These are phyloP conservation scores for Penicillium sp. DNA, from an alignment of 2,329 filamentous ascomycete genomes.

Conservation along the genomic window DNA sequence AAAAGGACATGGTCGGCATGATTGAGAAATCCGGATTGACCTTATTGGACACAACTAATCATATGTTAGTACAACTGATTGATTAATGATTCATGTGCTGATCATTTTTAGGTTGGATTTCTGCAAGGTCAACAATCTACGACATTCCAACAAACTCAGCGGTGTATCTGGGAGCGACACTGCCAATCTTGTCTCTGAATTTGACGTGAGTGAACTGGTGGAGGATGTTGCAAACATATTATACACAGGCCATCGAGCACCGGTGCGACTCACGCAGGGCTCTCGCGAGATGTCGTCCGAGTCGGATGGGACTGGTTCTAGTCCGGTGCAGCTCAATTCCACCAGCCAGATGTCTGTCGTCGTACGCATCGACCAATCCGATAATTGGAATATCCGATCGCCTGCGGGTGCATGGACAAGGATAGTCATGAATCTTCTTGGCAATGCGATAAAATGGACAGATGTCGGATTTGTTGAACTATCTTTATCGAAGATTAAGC, in stretches of 20 bases:
- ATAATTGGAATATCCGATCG: conserved; percentile 33
- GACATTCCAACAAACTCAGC: conserved; percentile 38
- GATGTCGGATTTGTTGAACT: conserved; percentile 35
- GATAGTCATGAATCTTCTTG: conserved; percentile 42
- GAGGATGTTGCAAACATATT: conserved; percentile 34
- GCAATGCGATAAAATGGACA: conserved; percentile 43
- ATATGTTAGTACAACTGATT: conserved; percentile 25
- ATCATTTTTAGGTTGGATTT: conserved; percentile 32
- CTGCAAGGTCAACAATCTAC: conserved; percentile 38
- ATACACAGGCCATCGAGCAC: conserved; percentile 30
- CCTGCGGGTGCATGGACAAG: conserved; percentile 34
- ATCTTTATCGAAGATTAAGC: conserved; percentile 21
- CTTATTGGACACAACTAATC: conserved; percentile 51
- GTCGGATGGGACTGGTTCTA: conserved; percentile 43
- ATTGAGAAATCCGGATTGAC: conserved; percentile 55
- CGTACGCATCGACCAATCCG: conserved; percentile 28
- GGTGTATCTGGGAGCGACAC: conserved; percentile 8
- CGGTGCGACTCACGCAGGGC: conserved; percentile 14
- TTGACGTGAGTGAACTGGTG: conserved; percentile 35
- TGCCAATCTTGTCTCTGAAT: conserved; percentile 29
- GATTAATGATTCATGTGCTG: background rate
- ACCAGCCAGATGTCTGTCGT: conserved; percentile 28
- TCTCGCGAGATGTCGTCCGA: conserved; percentile 3
- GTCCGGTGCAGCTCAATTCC: background rate
- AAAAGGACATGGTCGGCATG: conserved; percentile 49